Conservation (phyloP, 768 basidiomycete genomes). For the Tulasnella sp. region DNA sequence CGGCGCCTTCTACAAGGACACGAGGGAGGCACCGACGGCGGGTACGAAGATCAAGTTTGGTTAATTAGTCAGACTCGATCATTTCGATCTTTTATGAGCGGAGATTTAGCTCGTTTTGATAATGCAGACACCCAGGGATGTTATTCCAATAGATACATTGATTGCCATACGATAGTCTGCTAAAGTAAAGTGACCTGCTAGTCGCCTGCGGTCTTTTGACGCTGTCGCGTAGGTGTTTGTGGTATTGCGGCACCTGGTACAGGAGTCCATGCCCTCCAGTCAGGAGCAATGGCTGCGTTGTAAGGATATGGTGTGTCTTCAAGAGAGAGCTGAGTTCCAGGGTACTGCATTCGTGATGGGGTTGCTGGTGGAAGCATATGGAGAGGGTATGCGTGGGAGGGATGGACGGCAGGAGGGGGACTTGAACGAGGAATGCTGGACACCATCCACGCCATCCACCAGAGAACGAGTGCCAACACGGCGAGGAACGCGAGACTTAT, state of each 20-base stretch:
- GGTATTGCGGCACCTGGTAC: background rate
- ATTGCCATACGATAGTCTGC: background rate
- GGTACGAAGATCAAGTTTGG: constrained; percentile 76
- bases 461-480: background rate
- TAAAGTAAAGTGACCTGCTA: background rate
- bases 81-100: background rate
- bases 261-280: background rate
- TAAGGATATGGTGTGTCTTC: background rate
- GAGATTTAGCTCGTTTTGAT: background rate
- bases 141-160: background rate
- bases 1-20: constrained; percentile 68
- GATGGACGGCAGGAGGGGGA: background rate
- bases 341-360: background rate
- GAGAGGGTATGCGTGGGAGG: background rate
- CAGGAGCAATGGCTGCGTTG: background rate
- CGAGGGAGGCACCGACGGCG: constrained; percentile 44
- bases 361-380: background rate
- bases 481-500: background rate
- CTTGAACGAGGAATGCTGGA: background rate
- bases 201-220: background rate
- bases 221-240: background rate
- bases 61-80: constrained; percentile 18
- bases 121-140: background rate
- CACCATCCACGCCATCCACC: background rate
- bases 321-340: background rate